Base-by-base conservation (phyloP, 1,284 basidiomycete genomes). In the Psilocybe mexicana region DNA sequence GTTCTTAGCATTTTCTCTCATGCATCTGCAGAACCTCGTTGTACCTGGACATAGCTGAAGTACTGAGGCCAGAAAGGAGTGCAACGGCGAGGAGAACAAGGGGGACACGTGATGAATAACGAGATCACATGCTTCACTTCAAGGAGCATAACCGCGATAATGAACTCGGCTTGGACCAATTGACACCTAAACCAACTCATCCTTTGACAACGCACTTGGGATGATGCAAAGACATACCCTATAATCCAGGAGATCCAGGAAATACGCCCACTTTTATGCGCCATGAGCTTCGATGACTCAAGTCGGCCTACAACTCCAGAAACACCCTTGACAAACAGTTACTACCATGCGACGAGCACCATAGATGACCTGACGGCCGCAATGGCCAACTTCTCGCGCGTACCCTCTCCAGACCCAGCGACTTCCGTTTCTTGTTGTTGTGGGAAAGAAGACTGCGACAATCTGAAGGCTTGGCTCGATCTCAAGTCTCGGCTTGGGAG, bases 361-460 rank as follows among this genome's bases (percentile, higher is more conserved):
- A 86, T 93, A 70, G 88, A 93, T 74, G 87, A 92, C 70, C 77
- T 93, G 54, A 91, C 89, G 0, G 72, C 81, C 30, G 87, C 89
- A 8, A 70, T 93, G 59, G 76, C 83, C 55, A 84, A 85, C 68
- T 86, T 89, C 71, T 89, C 90, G 33, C 81, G 85, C 44, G 76
- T 84, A 23, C 80, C 83, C 3, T 88, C 88, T 18, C 88, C 88
- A 18, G 88, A 89, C 57, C 84, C 82, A 30, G 74, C 75, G 26
- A 72, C 76, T 30, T 64, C 73, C 10, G 65, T 82, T 1, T 72
- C 69, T 6, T 92, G 90, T 59, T 92, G 90, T 66, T 92, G 90
- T 69, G 81, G 79, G 42, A 76, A 72, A 54, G 83, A 85, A 47
- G 80, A 84, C 6, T 92, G 89, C 67, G 83, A 86, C 62, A 80